Evolutionary conservation across 495 filamentous ascomycete species (phyloP), one percentile per base, ranked within the genome.

Genomic region (Podospora pseudocomata): DNA sequence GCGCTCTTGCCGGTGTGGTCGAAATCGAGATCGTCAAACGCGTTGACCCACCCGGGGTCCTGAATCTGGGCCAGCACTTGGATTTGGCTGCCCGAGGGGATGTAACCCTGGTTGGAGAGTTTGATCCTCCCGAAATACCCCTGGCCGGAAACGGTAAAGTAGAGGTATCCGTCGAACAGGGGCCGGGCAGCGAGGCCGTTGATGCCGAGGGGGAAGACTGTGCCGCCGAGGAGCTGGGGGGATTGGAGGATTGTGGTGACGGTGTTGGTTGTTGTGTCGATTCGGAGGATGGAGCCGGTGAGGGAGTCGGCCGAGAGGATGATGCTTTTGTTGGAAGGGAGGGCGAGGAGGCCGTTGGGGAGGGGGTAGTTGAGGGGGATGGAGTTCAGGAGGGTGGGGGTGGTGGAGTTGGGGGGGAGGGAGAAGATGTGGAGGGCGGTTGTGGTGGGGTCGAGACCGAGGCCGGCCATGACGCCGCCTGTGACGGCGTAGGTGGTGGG

Each of bases 111-210:
- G 19, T 4, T 56, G 54, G 54, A 34, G 49, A 83, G 76, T 0
- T 34, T 66, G 3, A 80, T 70, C 3, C 73, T 71, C 1, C 70
- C 77, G 59, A 80, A 83, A 4, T 71, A 73, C 4, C 71, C 73
- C 44, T 73, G 69, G 0, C 72, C 77, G 7, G 79, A 76, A 53
- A 80, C 80, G 9, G 80, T 80, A 64, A 82, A 83, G 64, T 80
- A 81, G 0, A 81, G 71, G 59, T 76, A 73, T 0, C 59, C 69
- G 1, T 66, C 71, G 1, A 32, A 32, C 5, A 5, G 30, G 30
- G 30, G 30, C 0, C 57, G 20, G 26, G 79, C 62, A 39, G 71
- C 69, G 0, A 83, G 20, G 5, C 80, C 80, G 56, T 82, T 82
- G 27, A 82, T 70, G 7, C 80, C 81, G 11, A 78, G 71, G 9